phyloP scores from a whole-genome alignment of 805 yeast genomes.

The Saccharomycopsis malanga region DNA sequence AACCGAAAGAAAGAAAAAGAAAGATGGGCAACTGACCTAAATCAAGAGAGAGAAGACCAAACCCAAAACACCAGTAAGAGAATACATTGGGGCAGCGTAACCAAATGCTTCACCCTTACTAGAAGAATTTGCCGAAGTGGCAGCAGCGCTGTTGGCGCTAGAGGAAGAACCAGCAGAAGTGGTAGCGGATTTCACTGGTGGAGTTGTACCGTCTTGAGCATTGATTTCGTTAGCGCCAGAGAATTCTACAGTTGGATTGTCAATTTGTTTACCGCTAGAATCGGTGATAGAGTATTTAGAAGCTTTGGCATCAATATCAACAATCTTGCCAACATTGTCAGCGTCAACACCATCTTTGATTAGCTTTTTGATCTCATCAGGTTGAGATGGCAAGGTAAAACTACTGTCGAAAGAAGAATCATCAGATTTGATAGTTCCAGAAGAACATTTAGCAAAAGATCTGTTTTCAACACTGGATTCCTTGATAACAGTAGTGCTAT shows the following conservation, averaged over 20 bases:
- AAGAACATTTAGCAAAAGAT: slow-evolving; percentile 35
- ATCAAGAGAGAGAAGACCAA: slow-evolving; percentile 14
- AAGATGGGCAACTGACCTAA: slow-evolving; percentile 1
- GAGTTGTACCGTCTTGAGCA: slow-evolving; percentile 22
- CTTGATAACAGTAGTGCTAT: slow-evolving; percentile 31
- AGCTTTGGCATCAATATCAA: slow-evolving; percentile 33
- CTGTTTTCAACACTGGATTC: slow-evolving; percentile 32
- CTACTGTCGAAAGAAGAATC: slow-evolving; percentile 39
- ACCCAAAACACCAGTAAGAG: slow-evolving; percentile 9
- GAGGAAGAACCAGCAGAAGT: slow-evolving; percentile 20
- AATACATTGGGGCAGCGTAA: slow-evolving; percentile 6
- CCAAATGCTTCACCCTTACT: slow-evolving; percentile 27
- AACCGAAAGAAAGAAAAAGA: no score
- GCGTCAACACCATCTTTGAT: slow-evolving; percentile 43
- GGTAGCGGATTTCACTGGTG: slow-evolving; percentile 21
- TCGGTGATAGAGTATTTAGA: slow-evolving; percentile 37
- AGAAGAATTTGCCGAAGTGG: slow-evolving; percentile 22
- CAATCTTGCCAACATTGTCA: slow-evolving; percentile 38
- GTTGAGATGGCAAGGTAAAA: slow-evolving; percentile 43
- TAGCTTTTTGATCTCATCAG: slow-evolving; percentile 36
- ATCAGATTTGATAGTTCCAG: slow-evolving; percentile 30
- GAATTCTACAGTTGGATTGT: slow-evolving; percentile 34
- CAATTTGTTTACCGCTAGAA: slow-evolving; percentile 29
- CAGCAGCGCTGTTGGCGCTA: slow-evolving; percentile 21
- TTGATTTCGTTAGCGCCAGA: slow-evolving; percentile 33